These are phyloP conservation scores for Tremella mesenterica DNA, from an alignment of 768 basidiomycete genomes.

Conservation along the genomic window DNA sequence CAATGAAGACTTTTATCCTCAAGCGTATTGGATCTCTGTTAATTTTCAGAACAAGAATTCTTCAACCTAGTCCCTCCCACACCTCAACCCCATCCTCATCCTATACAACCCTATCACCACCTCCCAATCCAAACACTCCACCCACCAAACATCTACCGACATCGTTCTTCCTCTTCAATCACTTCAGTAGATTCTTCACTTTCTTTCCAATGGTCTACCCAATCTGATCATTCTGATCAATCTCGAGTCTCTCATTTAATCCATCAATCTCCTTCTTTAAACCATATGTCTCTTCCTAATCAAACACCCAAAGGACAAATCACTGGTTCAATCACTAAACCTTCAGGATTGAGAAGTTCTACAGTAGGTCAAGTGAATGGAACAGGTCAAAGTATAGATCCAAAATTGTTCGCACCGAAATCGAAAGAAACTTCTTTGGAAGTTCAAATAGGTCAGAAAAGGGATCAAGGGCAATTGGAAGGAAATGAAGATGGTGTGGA, in stretches of 20 bases:
- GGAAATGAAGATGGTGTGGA: not conserved
- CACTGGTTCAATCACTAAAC: too few species aligned
- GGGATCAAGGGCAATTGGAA: too few species aligned
- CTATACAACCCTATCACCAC: not conserved
- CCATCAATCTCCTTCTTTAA: too few species aligned
- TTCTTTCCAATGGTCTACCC: not conserved
- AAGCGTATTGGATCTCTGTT: not conserved
- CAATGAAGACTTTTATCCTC: too few species aligned
- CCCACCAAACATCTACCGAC: not conserved
- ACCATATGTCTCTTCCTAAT: too few species aligned
- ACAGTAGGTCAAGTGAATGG: too few species aligned
- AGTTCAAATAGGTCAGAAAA: not conserved
- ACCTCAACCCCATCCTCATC: constrained; percentile 1
- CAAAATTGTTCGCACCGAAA: constrained; percentile 12
- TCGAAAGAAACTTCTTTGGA: not conserved
- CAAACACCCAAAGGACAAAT: too few species aligned
- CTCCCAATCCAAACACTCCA: not conserved
- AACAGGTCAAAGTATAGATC: too few species aligned
- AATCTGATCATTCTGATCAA: not conserved
- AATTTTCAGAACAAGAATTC: constrained; percentile 11
- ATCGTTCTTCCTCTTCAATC: constrained; percentile 8
- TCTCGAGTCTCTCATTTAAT: too few species aligned
- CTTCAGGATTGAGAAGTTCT: too few species aligned
- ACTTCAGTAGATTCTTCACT: not conserved
- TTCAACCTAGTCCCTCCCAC: constrained; percentile 30